Evolutionary conservation across 2,329 filamentous ascomycete genomes (phyloP).

Genomic region (Thelonectria discophora): DNA sequence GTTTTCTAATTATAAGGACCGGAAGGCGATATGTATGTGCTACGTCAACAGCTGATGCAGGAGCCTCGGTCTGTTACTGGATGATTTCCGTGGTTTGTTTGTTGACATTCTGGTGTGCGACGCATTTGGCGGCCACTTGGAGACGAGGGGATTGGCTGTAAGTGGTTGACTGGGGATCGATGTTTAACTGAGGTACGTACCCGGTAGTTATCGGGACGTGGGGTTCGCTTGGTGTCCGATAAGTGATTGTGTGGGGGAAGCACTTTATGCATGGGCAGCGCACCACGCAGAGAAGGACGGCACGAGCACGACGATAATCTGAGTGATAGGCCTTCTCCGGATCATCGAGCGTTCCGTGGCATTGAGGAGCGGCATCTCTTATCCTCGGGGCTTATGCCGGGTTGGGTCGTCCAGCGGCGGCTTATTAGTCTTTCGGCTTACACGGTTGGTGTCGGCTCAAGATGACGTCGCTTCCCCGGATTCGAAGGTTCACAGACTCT

Average conservation of each 20-base stretch:
- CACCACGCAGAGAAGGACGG: neutral
- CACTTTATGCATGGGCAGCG: neutral
- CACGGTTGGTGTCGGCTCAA: slow-evolving; percentile 47
- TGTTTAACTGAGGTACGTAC: slow-evolving; percentile 13
- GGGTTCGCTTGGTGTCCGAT: slow-evolving; percentile 26
- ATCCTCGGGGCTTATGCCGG: slow-evolving; percentile 27
- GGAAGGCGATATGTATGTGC: neutral
- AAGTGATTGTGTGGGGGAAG: slow-evolving; percentile 33
- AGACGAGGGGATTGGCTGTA: slow-evolving; percentile 1
- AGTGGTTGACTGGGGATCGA: slow-evolving; percentile 6
- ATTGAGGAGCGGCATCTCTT: neutral
- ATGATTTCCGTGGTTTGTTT: slow-evolving; percentile 7
- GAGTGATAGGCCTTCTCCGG: neutral
- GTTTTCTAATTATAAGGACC: neutral
- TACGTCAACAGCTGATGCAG: neutral
- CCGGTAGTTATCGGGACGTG: slow-evolving; percentile 35
- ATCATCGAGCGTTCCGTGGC: neutral
- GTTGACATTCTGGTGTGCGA: slow-evolving; percentile 13
- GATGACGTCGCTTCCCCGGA: slow-evolving; percentile 42
- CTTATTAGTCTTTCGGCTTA: slow-evolving; percentile 41
- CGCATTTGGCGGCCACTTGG: slow-evolving; percentile 14
- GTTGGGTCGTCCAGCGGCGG: slow-evolving; percentile 38
- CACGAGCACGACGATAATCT: neutral
- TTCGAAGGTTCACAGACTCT: slow-evolving; percentile 28
- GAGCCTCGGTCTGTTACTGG: slow-evolving; percentile 7